Evolutionary conservation across 2,329 filamentous ascomycete genomes (phyloP), one percentile per base, ranked within the genome.

Genomic region (Apiospora hydei): DNA sequence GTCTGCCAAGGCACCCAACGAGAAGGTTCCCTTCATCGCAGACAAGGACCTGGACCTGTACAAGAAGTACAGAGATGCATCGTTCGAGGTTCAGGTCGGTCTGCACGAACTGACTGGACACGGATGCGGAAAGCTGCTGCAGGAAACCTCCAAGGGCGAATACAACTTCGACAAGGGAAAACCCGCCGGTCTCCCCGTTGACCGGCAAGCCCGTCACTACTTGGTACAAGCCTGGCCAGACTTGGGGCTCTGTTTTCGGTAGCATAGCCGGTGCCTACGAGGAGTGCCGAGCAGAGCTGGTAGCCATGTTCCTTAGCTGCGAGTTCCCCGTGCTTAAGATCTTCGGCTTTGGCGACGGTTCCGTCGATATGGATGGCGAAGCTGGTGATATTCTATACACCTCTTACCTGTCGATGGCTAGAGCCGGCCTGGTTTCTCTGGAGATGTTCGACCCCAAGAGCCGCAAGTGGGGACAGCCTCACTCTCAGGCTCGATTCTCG

Each of bases 391-490:
- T 99, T 8, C 89, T 98, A 10, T 98, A 96, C 78, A 91, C 92
- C 0, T 92, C 93, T 2, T 99, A 98, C 81, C 89, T 99, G 13
- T 91, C 92, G 76, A 98, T 99, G 96, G 96, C 96, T 18, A 91
- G 95, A 49, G 94, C 95, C n/a, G 96, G 96, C 73, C 87, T 99
- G 64, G 90, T 91, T 7, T 93, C 95, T 1, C 88, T 98, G 30
- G 96, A 98, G 81, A 94, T 96, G 87, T 98, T 95, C 95, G 95
- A 98, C 78, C 95, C 95, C 7, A 95, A 95, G 84, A 91, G 89
- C 77, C 88, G 91, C 76, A 98, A 97, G 84, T 98, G 95, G 95
- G 95, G 95, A 11, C 95, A 98, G 82, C 89, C 93, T 75, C 95
- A 98, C 80, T 97, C 94, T 83, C 94, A 97, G 83, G 95, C 95